Evolutionary conservation across 257 asterid species (phyloP).

Genomic region (Primulina tabacum): DNA sequence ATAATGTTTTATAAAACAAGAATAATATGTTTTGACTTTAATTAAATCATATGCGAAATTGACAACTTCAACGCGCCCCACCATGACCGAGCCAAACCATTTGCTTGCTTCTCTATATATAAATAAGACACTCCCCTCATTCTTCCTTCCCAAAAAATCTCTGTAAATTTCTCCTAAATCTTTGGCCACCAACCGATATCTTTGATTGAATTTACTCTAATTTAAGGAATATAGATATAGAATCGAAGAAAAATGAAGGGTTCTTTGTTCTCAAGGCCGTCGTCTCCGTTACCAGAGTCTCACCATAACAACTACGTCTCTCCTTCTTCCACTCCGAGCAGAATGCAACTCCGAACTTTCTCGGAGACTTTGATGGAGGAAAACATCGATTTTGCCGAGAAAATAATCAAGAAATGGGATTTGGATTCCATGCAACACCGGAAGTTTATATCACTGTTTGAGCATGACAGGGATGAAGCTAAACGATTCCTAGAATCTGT

Average conservation of each 20-base stretch:
- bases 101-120: no score
- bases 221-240: no score
- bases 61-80: no score
- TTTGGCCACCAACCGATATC: no score
- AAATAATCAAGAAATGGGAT: slow-evolving; percentile 43
- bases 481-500: slow-evolving; percentile 44
- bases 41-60: no score
- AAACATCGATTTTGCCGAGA: slow-evolving; percentile 48
- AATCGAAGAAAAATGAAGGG: slow-evolving; percentile 18
- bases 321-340: slow-evolving; percentile 30
- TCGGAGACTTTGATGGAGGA: slow-evolving; percentile 58
- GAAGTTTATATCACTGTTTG: slow-evolving; percentile 37
- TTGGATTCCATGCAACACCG: slow-evolving; percentile 24
- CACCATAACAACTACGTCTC: not conserved
- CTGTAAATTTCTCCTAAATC: no score
- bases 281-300: slow-evolving; percentile 53
- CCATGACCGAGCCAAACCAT: no score
- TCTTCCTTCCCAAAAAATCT: no score
- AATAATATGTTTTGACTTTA: no score
- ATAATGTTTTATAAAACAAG: no score
- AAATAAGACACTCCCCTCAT: no score
- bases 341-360: slow-evolving; percentile 35
- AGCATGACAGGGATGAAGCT: slow-evolving; percentile 39
- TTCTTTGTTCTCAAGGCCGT: slow-evolving; percentile 32
- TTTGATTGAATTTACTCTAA: no score